phyloP scores from a whole-genome alignment of 2,329 filamentous ascomycete species.

The Aspergillus novoparasiticus region DNA sequence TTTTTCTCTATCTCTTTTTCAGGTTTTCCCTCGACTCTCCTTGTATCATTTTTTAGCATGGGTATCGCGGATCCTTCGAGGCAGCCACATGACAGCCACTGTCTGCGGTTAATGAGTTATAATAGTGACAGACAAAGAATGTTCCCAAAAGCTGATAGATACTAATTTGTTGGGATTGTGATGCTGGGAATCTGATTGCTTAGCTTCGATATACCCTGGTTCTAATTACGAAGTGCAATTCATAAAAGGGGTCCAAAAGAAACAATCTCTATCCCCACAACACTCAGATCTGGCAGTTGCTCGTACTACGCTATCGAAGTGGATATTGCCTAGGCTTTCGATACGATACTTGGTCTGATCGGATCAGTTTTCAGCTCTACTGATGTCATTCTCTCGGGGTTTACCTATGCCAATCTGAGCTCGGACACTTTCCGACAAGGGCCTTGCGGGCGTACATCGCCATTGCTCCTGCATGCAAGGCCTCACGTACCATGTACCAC shows the following conservation, averaged over 20 bases:
- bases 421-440: slow-evolving; percentile 7
- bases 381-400: slow-evolving; percentile 17
- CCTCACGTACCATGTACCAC: neutral
- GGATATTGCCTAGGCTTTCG: neutral
- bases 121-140: slow-evolving; percentile 11
- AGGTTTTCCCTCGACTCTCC: neutral
- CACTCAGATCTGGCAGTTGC: slow-evolving; percentile 5
- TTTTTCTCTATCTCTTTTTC: neutral
- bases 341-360: slow-evolving; percentile 6
- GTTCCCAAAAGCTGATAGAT: neutral
- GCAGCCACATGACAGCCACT: slow-evolving; percentile 20
- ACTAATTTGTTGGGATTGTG: neutral
- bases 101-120: slow-evolving; percentile 5
- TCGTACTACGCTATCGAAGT: neutral
- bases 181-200: neutral
- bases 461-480: neutral
- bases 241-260: neutral
- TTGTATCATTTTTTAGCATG: slow-evolving; percentile 14
- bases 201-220: neutral
- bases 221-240: neutral
- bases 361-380: slow-evolving; percentile 3
- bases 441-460: neutral
- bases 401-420: neutral
- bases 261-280: slow-evolving; percentile 2
- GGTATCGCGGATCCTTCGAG: slow-evolving; percentile 22